Conservation (phyloP, 768 basidiomycete species). For the Russula abietina region DNA sequence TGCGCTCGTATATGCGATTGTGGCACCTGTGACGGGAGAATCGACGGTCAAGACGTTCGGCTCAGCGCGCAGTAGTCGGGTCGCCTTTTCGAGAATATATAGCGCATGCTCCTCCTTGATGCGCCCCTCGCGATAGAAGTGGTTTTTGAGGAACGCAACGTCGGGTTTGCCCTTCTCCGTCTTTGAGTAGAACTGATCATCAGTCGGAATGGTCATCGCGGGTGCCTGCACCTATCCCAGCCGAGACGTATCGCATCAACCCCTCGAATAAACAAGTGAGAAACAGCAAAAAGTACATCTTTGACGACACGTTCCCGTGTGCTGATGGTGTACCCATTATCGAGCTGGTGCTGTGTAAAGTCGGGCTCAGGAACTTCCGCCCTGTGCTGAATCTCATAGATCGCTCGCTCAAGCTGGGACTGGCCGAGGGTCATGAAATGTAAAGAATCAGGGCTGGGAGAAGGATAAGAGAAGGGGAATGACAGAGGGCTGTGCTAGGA, state of each 20-base stretch:
- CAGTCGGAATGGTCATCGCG: conserved; percentile 85
- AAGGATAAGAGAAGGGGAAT: neutral
- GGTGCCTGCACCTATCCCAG: conserved; percentile 86
- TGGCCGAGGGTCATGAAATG: conserved; percentile 9
- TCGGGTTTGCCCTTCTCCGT: conserved; percentile 88
- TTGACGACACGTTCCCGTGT: conserved; percentile 96
- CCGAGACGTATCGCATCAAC: neutral
- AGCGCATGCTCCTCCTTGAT: conserved; percentile 92
- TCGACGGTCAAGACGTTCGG: conserved; percentile 90
- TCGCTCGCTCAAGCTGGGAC: conserved; percentile 59
- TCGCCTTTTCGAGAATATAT: conserved; percentile 83
- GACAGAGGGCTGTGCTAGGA: conserved; percentile 1
- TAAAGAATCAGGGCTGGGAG: neutral
- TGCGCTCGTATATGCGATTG: neutral
- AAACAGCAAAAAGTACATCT: conserved; percentile 57
- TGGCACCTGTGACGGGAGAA: conserved; percentile 89
- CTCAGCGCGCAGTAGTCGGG: conserved; percentile 75
- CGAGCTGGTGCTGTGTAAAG: conserved; percentile 87
- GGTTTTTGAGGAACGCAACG: conserved; percentile 95
- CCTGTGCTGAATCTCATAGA: conserved; percentile 53
- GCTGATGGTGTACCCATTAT: conserved; percentile 85
- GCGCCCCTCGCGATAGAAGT: conserved; percentile 95
- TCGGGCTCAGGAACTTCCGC: conserved; percentile 62
- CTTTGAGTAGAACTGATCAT: conserved; percentile 86
- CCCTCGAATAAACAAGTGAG: neutral